Evolutionary conservation across 2,329 filamentous ascomycete species (phyloP), one percentile per base, ranked within the genome.

Genomic region (Cladosporium sp.): DNA sequence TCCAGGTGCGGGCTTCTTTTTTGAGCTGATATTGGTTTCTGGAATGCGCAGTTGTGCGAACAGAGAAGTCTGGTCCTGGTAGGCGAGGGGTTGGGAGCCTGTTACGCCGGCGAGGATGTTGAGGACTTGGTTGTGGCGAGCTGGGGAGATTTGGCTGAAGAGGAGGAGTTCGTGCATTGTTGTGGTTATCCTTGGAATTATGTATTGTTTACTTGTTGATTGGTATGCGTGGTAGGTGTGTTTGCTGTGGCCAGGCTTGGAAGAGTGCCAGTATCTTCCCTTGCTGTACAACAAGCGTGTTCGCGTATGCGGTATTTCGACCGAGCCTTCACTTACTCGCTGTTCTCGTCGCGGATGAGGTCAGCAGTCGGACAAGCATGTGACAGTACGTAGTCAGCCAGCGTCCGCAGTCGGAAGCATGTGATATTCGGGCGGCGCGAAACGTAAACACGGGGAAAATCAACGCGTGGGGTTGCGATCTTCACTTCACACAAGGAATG

Each of bases 161-260:
- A 89, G 82, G 58, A 87, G 79, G 70, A 88, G 81, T 79, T 89
- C 87, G 77, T 89, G 86, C 87, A 89, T 88, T 36, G 30, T 59
- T 34, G 38, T 47, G n/a, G 41, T 47, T 36, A 15, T 26, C 32
- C 32, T 12, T 59, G 59, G 30, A 15, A 32, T 54, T 15, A n/a
- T 24, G 41, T 24, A 5, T 47, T 47, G n/a, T 47, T 47, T 24
- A 21, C n/a, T 21, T 47, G 41, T 10, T 24, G n/a, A n/a, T 47
- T 47, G 41, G 4, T 21, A 8, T 21, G n/a, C n/a, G 41, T 21
- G 38, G 18, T 44, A 3, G 38, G 38, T 21, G 41, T 21, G 41
- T n/a, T 47, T 21, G 41, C n/a, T 21, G n/a, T 21, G n/a, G 41
- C 41, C n/a, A 47, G n/a, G n/a, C 5, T 6, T n/a, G 38, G n/a